Conservation (phyloP, 139 green algal genomes). For the Chlorella sp. region DNA sequence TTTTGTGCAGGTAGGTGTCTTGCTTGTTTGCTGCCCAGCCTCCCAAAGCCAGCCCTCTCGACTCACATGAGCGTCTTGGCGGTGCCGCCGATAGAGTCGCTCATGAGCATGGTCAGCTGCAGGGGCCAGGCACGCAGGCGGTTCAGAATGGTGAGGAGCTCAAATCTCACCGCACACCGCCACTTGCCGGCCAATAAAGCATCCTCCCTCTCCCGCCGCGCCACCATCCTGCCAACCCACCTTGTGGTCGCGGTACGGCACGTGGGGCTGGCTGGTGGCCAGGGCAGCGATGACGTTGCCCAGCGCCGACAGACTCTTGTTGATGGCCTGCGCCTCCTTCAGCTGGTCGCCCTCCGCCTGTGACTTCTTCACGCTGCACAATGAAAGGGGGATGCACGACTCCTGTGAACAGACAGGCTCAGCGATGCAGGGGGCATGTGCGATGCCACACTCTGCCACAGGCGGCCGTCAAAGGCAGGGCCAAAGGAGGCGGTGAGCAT, state of each 20-base stretch:
- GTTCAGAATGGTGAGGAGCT: neutral
- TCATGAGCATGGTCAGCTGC: conserved; percentile 98
- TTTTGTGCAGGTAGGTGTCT: no score
- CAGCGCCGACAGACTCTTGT: conserved; percentile 96
- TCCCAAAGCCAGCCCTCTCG: neutral
- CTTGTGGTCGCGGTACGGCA: conserved; percentile 97
- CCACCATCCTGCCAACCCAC: neutral
- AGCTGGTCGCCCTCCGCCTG: conserved; percentile 89
- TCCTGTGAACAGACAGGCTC: neutral
- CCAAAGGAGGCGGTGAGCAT: neutral
- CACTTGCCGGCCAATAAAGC: neutral
- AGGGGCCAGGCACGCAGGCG: neutral
- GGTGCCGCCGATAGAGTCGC: conserved; percentile 85
- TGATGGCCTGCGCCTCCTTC: conserved; percentile 99
- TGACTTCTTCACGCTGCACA: conserved; percentile 93
- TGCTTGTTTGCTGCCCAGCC: neutral
- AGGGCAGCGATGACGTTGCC: conserved; percentile 97
- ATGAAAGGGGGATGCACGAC: neutral
- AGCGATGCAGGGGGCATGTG: no score
- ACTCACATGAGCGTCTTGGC: conserved; percentile 69
- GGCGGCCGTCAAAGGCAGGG: neutral
- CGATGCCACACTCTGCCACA: neutral
- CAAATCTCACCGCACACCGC: neutral
- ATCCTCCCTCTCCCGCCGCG: no score
- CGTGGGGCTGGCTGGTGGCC: conserved; percentile 79